Evolutionary conservation across 352 stramenopile species (phyloP), one percentile per base, ranked within the genome.

Genomic region (Phytophthora hibernalis): DNA sequence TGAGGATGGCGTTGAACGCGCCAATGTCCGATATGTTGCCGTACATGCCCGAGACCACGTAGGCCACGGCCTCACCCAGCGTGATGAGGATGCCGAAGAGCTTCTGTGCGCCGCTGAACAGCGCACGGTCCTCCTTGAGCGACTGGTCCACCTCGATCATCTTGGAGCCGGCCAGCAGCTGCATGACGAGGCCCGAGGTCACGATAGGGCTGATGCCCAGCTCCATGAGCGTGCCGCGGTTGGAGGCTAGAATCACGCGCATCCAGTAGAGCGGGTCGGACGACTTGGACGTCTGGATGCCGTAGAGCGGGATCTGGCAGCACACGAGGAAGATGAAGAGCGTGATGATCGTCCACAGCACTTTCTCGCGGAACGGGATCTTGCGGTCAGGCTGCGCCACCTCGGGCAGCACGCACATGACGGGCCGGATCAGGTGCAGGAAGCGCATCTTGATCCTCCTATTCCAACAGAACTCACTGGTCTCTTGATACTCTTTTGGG

Each of bases 241-340:
- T 99, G 26, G 97, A 99, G 11, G 97, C 98, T 21, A 99, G 81
- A 76, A 99, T 99, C 31, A 99, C 97, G 61, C 98, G 93, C 93
- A 99, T 99, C 97, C 97, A 99, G 86, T 99, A 99, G 69, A 99
- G 98, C 59, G 98, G 97, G 83, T 99, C 98, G 53, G 95, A 99
- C 22, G 96, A 99, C 83, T 99, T 99, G 70, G 96, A 97, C 42
- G 90, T 98, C 81, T 99, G 94, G 68, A 99, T 97, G 68, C 97
- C 98, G 83, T 99, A 99, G 58, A 99, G 92, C 52, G 98, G 98
- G 77, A 99, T 99, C 87, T 99, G 98, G 76, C 97, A 99, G 80
- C 97, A 99, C 26, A 99, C 98, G 58, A 99, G 87, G 86, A 99
- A 99, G 70, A 99, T 99, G 88, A 99, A 99, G 26, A 99, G 92